Percentiles rank a stretch among this genome's conserved stretches.
These are phyloP conservation scores for Wickerhamiella hasegawae DNA, from an alignment of 805 yeast species.

Conservation along the genomic window DNA sequence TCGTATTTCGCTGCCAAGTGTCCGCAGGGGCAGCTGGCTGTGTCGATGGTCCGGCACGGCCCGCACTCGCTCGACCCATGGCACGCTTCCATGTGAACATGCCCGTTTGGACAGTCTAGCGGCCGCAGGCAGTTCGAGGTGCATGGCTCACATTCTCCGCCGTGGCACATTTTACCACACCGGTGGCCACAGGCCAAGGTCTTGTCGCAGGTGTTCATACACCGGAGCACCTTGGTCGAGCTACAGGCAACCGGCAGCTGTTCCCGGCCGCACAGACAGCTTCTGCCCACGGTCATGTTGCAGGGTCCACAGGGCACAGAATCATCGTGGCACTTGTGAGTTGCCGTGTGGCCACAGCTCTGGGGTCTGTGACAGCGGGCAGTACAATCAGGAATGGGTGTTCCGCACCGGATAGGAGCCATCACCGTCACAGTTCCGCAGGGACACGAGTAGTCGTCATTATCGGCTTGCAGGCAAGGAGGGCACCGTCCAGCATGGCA, in stretches of 20 bases:
- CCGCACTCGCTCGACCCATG: conserved; percentile 35
- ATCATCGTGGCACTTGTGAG: conserved; percentile 13
- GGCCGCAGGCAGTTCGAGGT: conserved; percentile 38
- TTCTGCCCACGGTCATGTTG: conserved; percentile 27
- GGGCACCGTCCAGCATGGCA: conserved; percentile 22
- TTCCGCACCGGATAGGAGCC: conserved; percentile 23
- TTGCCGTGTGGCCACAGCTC: conserved; percentile 19
- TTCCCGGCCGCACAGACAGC: conserved; percentile 46
- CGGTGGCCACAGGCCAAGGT: conserved; percentile 33
- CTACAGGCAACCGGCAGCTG: conserved; percentile 46
- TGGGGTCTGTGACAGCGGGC: conserved; percentile 14
- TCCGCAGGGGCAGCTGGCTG: conserved; percentile 49
- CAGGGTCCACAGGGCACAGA: conserved; percentile 11
- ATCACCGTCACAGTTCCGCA: conserved; percentile 18
- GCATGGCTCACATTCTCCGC: conserved; percentile 47
- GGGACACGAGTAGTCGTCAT: conserved; percentile 18
- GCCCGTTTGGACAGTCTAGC: conserved; percentile 36
- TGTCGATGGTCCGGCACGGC: conserved; percentile 31
- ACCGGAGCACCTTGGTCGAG: conserved; percentile 39
- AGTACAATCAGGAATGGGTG: conserved; percentile 16
- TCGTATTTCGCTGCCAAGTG: conserved; percentile 30
- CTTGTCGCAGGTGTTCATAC: conserved; percentile 45
- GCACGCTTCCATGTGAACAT: conserved; percentile 44
- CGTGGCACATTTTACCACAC: conserved; percentile 41
- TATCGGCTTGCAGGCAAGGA: conserved; percentile 18